Evolutionary conservation across 257 asterid genomes (phyloP), one percentile per base, ranked within the genome.

Genomic region (Prunella vulgaris): DNA sequence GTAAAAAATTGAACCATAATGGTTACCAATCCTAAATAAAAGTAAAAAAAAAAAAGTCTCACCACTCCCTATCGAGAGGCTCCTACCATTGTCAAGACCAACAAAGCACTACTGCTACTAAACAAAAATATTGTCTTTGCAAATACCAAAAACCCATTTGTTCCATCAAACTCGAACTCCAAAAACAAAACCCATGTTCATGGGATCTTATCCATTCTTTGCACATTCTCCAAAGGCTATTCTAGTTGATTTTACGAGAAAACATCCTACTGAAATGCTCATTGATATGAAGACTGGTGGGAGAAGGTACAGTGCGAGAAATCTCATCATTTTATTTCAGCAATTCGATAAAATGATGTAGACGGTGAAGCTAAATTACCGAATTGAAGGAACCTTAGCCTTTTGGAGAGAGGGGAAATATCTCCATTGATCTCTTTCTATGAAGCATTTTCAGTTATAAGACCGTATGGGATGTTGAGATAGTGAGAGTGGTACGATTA

Each of bases 121-220:
- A n/a, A n/a, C n/a, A n/a, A n/a, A n/a, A n/a, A n/a, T n/a, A n/a
- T n/a, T n/a, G n/a, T n/a, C n/a, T n/a, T n/a, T n/a, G n/a, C n/a
- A n/a, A n/a, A n/a, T n/a, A n/a, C n/a, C n/a, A n/a, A n/a, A n/a
- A n/a, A n/a, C n/a, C n/a, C n/a, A n/a, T n/a, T n/a, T n/a, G n/a
- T n/a, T n/a, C n/a, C n/a, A n/a, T n/a, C n/a, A n/a, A n/a, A n/a
- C n/a, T n/a, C n/a, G n/a, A n/a, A n/a, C n/a, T n/a, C n/a, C n/a
- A n/a, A n/a, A n/a, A n/a, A n/a, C n/a, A n/a, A n/a, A n/a, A n/a
- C n/a, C 96, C 73, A 89, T 18, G 69, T 91, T 88, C 70, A 84
- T 66, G 3, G 96, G 97, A 78, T 91, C 71, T 69, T 57, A 91
- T 81, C 97, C 97, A 88, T 72, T 88, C 95, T 73, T 84, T 89